Evolutionary conservation across 306 rosid species (phyloP), one percentile per base, ranked within the genome.

Genomic region (Oemleria cerasiformis): DNA sequence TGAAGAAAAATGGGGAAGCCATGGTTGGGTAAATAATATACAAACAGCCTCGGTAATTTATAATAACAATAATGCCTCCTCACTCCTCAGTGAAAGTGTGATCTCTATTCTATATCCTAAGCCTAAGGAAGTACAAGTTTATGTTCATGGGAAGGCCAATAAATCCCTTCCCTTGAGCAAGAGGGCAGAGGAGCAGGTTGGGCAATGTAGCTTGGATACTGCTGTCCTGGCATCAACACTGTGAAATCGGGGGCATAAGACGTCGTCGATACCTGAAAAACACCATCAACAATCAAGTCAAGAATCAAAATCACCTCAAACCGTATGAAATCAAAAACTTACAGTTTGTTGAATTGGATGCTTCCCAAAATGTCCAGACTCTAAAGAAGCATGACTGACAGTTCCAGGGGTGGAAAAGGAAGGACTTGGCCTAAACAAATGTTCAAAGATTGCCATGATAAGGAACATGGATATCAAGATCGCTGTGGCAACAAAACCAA

Each of bases 401-500:
- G 83, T 80, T 77, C 74, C 80, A 23, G 88, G 81, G 2, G 91
- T 74, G 45, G 96, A 83, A 70, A 68, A 87, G n/a, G 88, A 70
- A 57, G 88, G 79, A n/a, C 69, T 85, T 10, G 96, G 98, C 82
- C 85, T 86, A 58, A 92, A 90, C 59, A 92, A 73, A 75, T 90
- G 98, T 77, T 92, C 98, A 73, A 92, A 90, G 36, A 92, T 88
- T 75, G 98, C 98, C 96, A 92, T 92, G 78, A 92, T 85, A 39
- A 92, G 88, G 79, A 92, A 92, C 96, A 92, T 92, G 25, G 98
- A 90, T 65, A 92, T 81, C 90, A 92, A 79, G 76, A 92, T 86
- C 38, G 98, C 98, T 1, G 98, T 92, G 76, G 98, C 98, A 80
- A 92, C 98, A 82, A 92, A 90, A 30, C 98, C 96, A 59, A 85